These are phyloP conservation scores for Colletotrichum plurivorum DNA, from an alignment of 2,329 filamentous ascomycete species.

Conservation along the genomic window DNA sequence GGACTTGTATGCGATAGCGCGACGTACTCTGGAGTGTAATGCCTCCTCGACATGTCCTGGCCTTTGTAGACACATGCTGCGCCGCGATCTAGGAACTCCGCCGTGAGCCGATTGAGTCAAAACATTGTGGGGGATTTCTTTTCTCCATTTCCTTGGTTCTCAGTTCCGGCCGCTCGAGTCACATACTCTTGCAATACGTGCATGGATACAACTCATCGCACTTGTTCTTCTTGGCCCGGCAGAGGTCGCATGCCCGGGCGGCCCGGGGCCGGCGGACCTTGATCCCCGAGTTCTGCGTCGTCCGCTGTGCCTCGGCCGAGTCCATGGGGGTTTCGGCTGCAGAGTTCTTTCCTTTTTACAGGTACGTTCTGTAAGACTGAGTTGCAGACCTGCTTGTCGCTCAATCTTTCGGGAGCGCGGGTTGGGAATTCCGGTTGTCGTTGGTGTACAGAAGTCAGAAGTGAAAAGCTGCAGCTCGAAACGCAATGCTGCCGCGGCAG, in stretches of 20 bases:
- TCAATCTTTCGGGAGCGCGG: background rate
- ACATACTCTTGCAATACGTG: constrained; percentile 58
- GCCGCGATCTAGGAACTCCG: constrained; percentile 37
- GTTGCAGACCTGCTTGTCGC: constrained; percentile 17
- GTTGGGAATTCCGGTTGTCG: background rate
- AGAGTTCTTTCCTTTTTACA: background rate
- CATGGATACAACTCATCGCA: constrained; percentile 47
- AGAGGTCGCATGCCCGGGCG: constrained; percentile 35
- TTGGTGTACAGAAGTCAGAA: constrained; percentile 24
- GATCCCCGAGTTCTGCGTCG: constrained; percentile 38
- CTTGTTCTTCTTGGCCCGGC: constrained; percentile 36
- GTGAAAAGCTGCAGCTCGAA: constrained; percentile 32
- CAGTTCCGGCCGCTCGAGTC: background rate
- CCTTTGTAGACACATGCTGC: constrained; percentile 48
- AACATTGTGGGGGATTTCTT: background rate
- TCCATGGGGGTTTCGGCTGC: constrained; percentile 3
- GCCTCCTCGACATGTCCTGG: constrained; percentile 42
- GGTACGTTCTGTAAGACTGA: constrained; percentile 2
- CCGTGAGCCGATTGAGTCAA: background rate
- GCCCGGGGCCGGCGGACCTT: constrained; percentile 38
- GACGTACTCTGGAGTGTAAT: constrained; percentile 44
- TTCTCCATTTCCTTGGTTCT: no score
- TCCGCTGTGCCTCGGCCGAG: constrained; percentile 28
- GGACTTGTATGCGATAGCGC: background rate
- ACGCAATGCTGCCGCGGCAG: constrained; percentile 26